Percentiles rank a stretch among this genome's conserved stretches.
Evolutionary conservation across 345 rosid species (phyloP).

Genomic region (Moricandia moricandioides): DNA sequence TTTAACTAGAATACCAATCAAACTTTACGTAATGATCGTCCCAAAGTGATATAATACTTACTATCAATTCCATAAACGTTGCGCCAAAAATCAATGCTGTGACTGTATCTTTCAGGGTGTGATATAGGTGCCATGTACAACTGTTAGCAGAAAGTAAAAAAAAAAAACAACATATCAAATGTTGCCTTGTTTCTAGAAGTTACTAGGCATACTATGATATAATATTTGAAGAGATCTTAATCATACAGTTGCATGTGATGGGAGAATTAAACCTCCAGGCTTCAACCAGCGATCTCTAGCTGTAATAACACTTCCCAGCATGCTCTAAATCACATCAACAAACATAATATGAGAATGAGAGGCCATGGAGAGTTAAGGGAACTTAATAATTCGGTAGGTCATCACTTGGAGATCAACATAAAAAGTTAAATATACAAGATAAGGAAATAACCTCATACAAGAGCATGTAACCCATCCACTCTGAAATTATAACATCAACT

Average conservation of each 20-base stretch:
- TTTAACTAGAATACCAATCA: constrained; percentile 9
- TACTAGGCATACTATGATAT: constrained; percentile 11
- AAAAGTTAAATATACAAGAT: constrained; percentile 2
- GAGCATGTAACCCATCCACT: constrained; percentile 99
- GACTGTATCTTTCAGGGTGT: constrained; percentile 85
- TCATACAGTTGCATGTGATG: constrained; percentile 76
- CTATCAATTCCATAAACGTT: constrained; percentile 97
- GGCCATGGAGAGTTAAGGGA: neutral
- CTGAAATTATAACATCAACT: constrained; percentile 94
- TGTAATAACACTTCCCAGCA: constrained; percentile 96
- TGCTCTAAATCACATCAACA: constrained; percentile 55
- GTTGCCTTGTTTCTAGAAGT: constrained; percentile 22
- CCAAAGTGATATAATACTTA: constrained; percentile 46
- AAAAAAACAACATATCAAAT: constrained; percentile 20
- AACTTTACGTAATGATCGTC: neutral
- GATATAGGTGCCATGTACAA: constrained; percentile 96
- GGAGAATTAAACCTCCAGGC: constrained; percentile 94
- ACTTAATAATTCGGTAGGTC: neutral
- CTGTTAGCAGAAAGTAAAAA: constrained; percentile 46
- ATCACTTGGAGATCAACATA: constrained; percentile 13
- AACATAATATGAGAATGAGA: constrained; percentile 11
- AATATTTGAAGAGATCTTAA: constrained; percentile 16
- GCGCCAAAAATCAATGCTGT: constrained; percentile 97
- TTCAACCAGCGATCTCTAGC: constrained; percentile 96
- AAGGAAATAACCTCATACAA: constrained; percentile 71